A percentile compares a stretch with the other conserved stretches of the same genome.
Evolutionary conservation across 2,329 filamentous ascomycete species (phyloP).

Genomic region (Cercospora beticola): DNA sequence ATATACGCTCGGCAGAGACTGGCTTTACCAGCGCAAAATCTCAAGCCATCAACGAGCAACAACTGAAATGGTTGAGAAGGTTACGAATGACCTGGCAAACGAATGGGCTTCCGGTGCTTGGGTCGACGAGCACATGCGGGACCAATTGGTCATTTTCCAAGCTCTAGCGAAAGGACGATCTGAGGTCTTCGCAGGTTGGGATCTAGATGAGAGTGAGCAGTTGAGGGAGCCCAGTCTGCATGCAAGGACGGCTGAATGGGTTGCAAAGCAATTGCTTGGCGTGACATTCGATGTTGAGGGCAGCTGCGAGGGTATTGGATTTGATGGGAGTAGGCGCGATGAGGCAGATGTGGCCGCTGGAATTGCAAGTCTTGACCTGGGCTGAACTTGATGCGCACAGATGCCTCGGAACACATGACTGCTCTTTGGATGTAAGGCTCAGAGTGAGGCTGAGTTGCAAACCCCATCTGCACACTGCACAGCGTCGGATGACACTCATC

Average conservation of each 20-base stretch:
- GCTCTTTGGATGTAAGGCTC: not conserved
- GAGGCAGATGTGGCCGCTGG: not conserved
- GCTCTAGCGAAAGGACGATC: slow-evolving; percentile 51
- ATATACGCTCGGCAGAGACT: slow-evolving; percentile 53
- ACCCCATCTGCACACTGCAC: not conserved
- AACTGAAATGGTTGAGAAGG: slow-evolving; percentile 43
- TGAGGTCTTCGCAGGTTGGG: slow-evolving; percentile 30
- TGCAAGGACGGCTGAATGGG: slow-evolving; percentile 49
- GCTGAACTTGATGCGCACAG: not conserved
- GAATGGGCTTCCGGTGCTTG: slow-evolving; percentile 51
- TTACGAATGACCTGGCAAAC: slow-evolving; percentile 45
- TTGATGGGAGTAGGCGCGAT: not conserved
- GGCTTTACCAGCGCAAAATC: slow-evolving; percentile 46
- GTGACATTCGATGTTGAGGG: slow-evolving; percentile 42
- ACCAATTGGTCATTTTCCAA: slow-evolving; percentile 62
- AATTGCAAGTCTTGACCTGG: not conserved
- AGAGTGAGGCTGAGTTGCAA: not conserved
- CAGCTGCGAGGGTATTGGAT: slow-evolving; percentile 39
- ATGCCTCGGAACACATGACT: too few relatives aligned
- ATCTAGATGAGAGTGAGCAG: slow-evolving; percentile 18
- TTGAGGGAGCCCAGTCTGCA: slow-evolving; percentile 45
- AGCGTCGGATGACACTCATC: not conserved
- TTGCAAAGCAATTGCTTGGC: slow-evolving; percentile 41
- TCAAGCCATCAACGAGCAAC: slow-evolving; percentile 19
- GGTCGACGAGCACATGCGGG: slow-evolving; percentile 57